phyloP scores from a whole-genome alignment of 129 eudicot genomes.

The Tagetes patula region DNA sequence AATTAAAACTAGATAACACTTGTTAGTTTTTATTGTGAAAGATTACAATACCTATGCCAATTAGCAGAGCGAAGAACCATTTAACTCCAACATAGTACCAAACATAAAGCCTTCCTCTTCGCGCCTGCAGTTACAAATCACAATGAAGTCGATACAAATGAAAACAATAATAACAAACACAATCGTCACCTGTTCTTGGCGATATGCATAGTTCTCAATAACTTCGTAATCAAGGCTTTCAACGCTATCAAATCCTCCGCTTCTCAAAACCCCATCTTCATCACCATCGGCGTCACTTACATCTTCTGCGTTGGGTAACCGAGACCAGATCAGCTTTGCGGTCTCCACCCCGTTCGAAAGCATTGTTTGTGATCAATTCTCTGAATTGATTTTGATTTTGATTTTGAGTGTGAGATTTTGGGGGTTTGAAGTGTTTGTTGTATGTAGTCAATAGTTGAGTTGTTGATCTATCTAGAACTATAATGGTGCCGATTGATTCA shows the following conservation, averaged over 20 bases:
- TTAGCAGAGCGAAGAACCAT: conserved; percentile 87
- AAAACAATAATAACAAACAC: neutral
- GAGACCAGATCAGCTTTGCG: conserved; percentile 80
- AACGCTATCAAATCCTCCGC: conserved; percentile 43
- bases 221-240: conserved; percentile 98
- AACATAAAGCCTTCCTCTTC: conserved; percentile 74
- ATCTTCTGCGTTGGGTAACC: conserved; percentile 72
- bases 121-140: conserved; percentile 48
- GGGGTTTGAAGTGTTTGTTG: conserved; percentile 2
- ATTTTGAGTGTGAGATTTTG: neutral
- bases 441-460: neutral
- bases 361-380: conserved; percentile 34
- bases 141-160: neutral
- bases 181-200: conserved; percentile 76
- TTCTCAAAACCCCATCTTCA: conserved; percentile 36
- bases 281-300: conserved; percentile 39
- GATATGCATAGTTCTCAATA: conserved; percentile 79
- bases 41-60: conserved; percentile 71
- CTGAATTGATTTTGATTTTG: neutral
- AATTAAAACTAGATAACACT: no score
- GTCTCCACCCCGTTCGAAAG: conserved; percentile 81
- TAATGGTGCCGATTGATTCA: conserved; percentile 17
- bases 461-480: neutral
- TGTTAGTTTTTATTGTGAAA: neutral
- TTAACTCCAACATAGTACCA: conserved; percentile 72